phyloP scores from a whole-genome alignment of 2,329 filamentous ascomycete genomes.

The Rutstroemia sp. region DNA sequence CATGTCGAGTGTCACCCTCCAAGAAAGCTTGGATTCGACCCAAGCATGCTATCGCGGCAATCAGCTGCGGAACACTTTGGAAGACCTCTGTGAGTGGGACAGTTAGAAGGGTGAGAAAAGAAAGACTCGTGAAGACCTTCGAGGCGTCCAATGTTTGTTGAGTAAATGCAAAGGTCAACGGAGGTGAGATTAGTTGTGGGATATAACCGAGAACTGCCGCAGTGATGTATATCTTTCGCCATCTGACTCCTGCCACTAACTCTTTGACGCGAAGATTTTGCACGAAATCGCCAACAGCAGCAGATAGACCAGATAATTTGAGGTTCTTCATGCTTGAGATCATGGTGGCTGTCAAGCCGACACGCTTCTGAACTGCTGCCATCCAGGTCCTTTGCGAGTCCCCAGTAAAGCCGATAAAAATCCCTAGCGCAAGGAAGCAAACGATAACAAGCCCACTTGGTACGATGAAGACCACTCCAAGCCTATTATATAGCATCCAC shows the following conservation, averaged over 20 bases:
- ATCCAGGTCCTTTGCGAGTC: slow-evolving; percentile 17
- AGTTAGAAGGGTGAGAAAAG: slow-evolving; percentile 19
- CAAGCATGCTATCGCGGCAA: slow-evolving; percentile 10
- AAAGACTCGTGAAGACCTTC: slow-evolving; percentile 15
- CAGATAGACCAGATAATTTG: slow-evolving; percentile 33
- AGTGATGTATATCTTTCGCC: slow-evolving; percentile 12
- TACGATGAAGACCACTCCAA: slow-evolving; percentile 27
- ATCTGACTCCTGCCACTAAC: slow-evolving; percentile 26
- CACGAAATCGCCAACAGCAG: slow-evolving; percentile 26
- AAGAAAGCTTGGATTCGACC: slow-evolving; percentile 10
- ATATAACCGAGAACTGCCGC: slow-evolving; percentile 13
- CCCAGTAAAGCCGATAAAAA: slow-evolving; percentile 14
- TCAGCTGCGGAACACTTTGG: slow-evolving; percentile 14
- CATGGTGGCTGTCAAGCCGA: slow-evolving; percentile 21
- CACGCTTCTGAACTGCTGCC: slow-evolving; percentile 9
- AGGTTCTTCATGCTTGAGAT: slow-evolving; percentile 34
- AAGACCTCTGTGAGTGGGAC: slow-evolving; percentile 16
- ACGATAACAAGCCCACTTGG: slow-evolving; percentile 36
- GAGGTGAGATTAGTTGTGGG: slow-evolving; percentile 12
- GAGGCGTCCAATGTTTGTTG: slow-evolving; percentile 11
- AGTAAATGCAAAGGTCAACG: slow-evolving; percentile 16
- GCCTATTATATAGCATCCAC: slow-evolving; percentile 26
- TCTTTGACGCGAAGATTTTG: slow-evolving; percentile 32
- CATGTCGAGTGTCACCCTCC: slow-evolving; percentile 15
- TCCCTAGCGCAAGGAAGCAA: slow-evolving; percentile 23